phyloP scores from a whole-genome alignment of 192 early-diverging fungal genomes.

The Dimargaris xerosporica region DNA sequence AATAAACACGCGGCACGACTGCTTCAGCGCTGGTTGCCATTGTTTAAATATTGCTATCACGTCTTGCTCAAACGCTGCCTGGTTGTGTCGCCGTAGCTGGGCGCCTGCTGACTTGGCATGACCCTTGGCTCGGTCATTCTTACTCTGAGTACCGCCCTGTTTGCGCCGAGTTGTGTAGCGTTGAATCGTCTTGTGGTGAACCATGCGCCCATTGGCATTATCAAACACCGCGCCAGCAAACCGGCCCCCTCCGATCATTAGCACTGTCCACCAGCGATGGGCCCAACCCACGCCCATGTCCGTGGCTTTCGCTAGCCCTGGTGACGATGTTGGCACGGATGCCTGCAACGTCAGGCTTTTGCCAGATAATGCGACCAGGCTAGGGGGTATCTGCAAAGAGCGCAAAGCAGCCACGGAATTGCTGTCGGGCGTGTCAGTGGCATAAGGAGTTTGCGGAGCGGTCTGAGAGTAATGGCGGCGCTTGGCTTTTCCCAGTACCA shows the following conservation, averaged over 20 bases:
- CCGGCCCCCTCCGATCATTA: conserved; percentile 73
- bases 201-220: conserved; percentile 34
- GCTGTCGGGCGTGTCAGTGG: not conserved
- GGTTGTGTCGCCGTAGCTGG: conserved; percentile 78
- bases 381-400: not conserved
- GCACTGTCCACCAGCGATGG: conserved; percentile 44
- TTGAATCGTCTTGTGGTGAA: conserved; percentile 86
- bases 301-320: too few species aligned
- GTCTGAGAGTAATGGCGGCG: conserved; percentile 5
- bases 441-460: not conserved
- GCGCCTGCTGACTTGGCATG: conserved; percentile 78
- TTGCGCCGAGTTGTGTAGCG: conserved; percentile 92
- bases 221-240: conserved; percentile 86
- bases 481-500: not conserved
- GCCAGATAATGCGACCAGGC: not conserved
- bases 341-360: too few species aligned
- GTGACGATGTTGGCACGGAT: too few species aligned
- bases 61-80: conserved; percentile 62
- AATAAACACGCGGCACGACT: conserved; percentile 60
- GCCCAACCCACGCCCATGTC: not conserved
- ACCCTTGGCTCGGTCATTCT: conserved; percentile 67
- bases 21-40: conserved; percentile 52
- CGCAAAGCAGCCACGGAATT: not conserved
- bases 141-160: conserved; percentile 85
- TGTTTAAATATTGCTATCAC: conserved; percentile 50